Conservation (phyloP, 495 filamentous ascomycete genomes). For the Lichenothelia convexa region DNA sequence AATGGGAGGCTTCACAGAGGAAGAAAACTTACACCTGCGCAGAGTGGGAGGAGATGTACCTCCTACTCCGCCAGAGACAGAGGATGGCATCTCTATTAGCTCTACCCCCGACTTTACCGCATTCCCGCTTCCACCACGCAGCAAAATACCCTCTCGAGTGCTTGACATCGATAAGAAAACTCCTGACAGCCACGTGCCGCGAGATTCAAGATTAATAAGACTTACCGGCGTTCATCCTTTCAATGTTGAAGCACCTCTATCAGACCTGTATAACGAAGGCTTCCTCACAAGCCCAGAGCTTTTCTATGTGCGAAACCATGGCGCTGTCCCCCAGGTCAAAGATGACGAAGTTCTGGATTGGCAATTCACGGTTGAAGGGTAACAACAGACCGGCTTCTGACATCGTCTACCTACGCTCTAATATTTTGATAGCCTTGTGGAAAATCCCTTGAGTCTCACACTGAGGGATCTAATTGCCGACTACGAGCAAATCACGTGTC, state of each 20-base stretch:
- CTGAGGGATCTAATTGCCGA: constrained; percentile 56
- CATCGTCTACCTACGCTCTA: no score
- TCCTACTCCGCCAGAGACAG: constrained; percentile 16
- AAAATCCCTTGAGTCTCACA: constrained; percentile 54
- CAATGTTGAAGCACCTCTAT: constrained; percentile 81
- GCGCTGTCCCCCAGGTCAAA: constrained; percentile 58
- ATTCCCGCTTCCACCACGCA: constrained; percentile 56
- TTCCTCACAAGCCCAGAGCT: constrained; percentile 85
- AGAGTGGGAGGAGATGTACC: constrained; percentile 11
- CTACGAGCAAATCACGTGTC: constrained; percentile 72
- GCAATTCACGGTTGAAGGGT: constrained; percentile 75
- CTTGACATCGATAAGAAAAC: constrained; percentile 63
- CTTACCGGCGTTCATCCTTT: constrained; percentile 87
- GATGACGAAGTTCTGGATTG: constrained; percentile 61
- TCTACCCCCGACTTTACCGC: constrained; percentile 12
- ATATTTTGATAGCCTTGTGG: constrained; percentile 71
- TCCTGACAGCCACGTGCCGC: constrained; percentile 68
- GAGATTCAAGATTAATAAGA: constrained; percentile 73
- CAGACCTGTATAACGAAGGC: constrained; percentile 60
- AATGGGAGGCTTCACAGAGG: no score
- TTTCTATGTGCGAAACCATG: constrained; percentile 94
- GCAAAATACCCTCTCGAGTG: constrained; percentile 39
- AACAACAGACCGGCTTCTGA: no score
- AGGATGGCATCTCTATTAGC: constrained; percentile 6
- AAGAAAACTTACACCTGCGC: constrained; percentile 7